Base-by-base conservation (phyloP, 495 filamentous ascomycete genomes). In the Annulohypoxylon bovei region DNA sequence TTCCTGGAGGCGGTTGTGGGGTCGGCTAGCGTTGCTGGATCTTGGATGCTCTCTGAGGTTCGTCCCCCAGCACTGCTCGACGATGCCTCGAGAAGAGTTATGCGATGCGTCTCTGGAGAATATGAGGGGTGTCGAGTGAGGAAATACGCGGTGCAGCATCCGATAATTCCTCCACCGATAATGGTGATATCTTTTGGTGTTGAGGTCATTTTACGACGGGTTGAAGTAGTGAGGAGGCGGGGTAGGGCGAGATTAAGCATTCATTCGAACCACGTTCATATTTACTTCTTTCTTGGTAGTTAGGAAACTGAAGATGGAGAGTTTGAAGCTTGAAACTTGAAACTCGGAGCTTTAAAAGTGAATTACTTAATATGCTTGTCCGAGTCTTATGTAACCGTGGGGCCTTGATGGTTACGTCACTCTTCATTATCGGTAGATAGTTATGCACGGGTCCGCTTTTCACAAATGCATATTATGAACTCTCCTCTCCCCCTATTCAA, bases 91-190 rank as follows among this genome's bases (percentile, higher is more conserved):
- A 97, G 81, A 28, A 97, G 86, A 3, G 91, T 95, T 64, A 97
- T 88, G 39, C 79, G 88, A 75, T 95, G 90, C 16, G 83, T 84
- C 8, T 85, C 77, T 8, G 89, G 87, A 71, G 94, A 86, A 76
- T 89, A 97, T 18, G 86, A 86, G 0, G 91, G 90, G 75, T 97
- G 93, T 70, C 91, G 88, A 0, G 92, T 92, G 11, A 97, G 83
- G 75, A 90, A 96, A 73, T 97, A 97, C 35, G 93, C 93, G 9
- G 91, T 91, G 71, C 91, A 93, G 78, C 89, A 92, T 59, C 93
- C 93, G 70, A 97, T 95, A 47, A 97, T 94, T 62, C 93, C 93
- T 60, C 93, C 93, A 62, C 93, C 93, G 89, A 76, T 66, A 33
- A 77, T 75, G 49, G 72, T 75, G 40, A 78, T 78, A 14, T 78